Evolutionary conservation across 148 eudicot genomes (phyloP).

Genomic region (Spergularia bocconei): DNA sequence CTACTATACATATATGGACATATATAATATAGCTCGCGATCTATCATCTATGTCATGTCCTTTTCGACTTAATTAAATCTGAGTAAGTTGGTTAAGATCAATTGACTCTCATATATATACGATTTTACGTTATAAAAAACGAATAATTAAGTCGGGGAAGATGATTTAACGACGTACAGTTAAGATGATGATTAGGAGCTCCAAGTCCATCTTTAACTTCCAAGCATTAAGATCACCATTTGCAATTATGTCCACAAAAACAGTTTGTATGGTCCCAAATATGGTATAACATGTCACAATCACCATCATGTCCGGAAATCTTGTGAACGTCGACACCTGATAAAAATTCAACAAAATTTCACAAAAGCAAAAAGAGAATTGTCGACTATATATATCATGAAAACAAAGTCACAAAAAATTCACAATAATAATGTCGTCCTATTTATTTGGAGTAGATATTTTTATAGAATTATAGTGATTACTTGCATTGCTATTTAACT

Average conservation of each 20-base stretch:
- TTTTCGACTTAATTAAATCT: too few species aligned
- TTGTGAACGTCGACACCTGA: constrained; percentile 51
- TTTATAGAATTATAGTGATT: too few species aligned
- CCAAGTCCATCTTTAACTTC: constrained; percentile 50
- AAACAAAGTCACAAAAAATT: too few species aligned
- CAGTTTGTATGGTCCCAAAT: constrained; percentile 66
- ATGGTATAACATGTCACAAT: constrained; percentile 59
- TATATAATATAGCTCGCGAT: too few species aligned
- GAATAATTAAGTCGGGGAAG: background rate
- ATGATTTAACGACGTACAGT: constrained; percentile 43
- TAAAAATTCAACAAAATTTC: background rate
- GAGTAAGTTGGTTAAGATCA: too few species aligned
- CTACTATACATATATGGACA: too few species aligned
- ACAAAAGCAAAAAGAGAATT: background rate
- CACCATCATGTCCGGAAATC: constrained; percentile 62
- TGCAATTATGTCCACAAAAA: constrained; percentile 43
- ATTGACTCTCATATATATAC: too few species aligned
- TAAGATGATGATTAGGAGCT: constrained; percentile 61
- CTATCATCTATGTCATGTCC: too few species aligned
- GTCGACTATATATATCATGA: background rate
- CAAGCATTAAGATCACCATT: constrained; percentile 64
- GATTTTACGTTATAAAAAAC: background rate
- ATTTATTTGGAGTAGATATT: too few species aligned
- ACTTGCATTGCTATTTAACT: too few species aligned
- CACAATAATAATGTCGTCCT: too few species aligned